Evolutionary conservation across 352 stramenopile species (phyloP), one percentile per base, ranked within the genome.

Genomic region (Phytophthora megakarya): DNA sequence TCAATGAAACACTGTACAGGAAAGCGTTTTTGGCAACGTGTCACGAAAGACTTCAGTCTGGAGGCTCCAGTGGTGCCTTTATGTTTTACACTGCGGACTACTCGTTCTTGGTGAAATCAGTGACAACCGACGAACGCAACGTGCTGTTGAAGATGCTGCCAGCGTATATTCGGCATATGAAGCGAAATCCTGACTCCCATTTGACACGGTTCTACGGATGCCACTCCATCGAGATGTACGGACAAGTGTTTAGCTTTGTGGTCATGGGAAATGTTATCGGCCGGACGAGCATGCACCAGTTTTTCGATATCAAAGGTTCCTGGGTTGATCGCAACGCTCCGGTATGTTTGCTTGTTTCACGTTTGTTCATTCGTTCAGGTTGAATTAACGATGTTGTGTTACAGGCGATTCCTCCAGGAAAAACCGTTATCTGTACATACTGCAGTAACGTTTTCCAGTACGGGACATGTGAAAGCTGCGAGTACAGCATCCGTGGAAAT

Each of bases 31-130:
- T 94, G 16, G 62, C 82, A 1, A 96, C 89, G 0, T 93, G 83
- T 56, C 86, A 96, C 58, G 90, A 96, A 49, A 80, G 86, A 9
- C 82, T 97, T 42, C 58, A 90, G 56, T 89, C 81, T 8, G 88
- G 88, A 0, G 90, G 90, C 10, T 92, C 89, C n/a, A 92, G 77
- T 45, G 90, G 86, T 18, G 90, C 81, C 26, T 97, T 97, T 65
- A 95, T 97, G 82, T 97, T 97, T 64, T 96, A 92, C 66, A 96
- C 87, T 8, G 84, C 86, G 5, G 88, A 97, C 53, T 93, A 95
- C 39, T 67, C 81, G 3, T 97, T 90, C 48, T 66, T 97, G 38
- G 88, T 97, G 47, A 97, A 97, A 60, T 93, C 88, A 1, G 88
- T 96, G 32, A 94, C 80, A 44, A 78, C 67, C 22, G 81, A 69